Base-by-base conservation (phyloP, 2,329 filamentous ascomycete genomes). In the Phoma sp. region DNA sequence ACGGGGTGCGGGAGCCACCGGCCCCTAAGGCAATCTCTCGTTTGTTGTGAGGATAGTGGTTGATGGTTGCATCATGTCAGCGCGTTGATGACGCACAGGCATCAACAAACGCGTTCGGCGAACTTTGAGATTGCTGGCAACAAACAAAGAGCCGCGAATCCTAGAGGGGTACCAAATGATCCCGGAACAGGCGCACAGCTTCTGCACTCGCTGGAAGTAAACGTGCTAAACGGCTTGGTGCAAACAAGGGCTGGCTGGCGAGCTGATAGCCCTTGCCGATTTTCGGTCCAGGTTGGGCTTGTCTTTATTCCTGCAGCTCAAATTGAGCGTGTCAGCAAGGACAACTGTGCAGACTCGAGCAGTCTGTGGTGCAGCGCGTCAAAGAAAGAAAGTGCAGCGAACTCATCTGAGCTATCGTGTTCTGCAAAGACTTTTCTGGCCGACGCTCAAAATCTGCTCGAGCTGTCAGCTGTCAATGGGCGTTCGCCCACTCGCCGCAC, bases 41-140 rank as follows among this genome's bases (percentile, higher is more conserved):
- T 22, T 18, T n/a, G 40, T 18, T n/a, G 11, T 22, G 8, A 29
- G 22, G 36, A 35, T 35, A 23, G 32, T 44, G 24, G 18, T 46
- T 38, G 52, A 38, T 43, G 47, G 47, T 55, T 55, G 47, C 47
- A 56, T 51, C 53, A 56, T 47, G 47, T 43, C 47, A 47, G 42
- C 47, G 47, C 43, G 53, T 36, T 40, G 53, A 56, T 56, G 53
- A 56, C 53, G 53, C 47, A 56, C 33, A 47, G 13, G n/a, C 9
- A 37, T 56, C 53, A 56, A 52, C 47, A 56, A 56, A 56, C 53
- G 53, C 53, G 53, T 56, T 39, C 52, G 46, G 46, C 46, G 30
- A 55, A 41, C 14, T 30, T 41, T 42, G 46, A 46, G 22, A 46
- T 50, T 47, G 42, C 46, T 47, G 41, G 51, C 52, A 50, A 50